Conservation (phyloP, 169 alveolate species). For the Blepharisma undulans region DNA sequence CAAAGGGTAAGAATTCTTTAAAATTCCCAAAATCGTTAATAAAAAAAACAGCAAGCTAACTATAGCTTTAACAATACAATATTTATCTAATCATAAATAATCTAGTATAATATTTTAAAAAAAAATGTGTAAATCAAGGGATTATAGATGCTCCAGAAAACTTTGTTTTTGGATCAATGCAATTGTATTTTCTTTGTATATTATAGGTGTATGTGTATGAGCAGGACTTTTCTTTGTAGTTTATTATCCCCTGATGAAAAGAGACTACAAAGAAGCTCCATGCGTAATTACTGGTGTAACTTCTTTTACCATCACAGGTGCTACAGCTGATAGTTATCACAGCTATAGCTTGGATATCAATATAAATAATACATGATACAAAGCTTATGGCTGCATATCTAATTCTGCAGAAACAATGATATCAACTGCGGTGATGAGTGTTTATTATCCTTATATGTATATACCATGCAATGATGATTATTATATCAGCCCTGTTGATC, state of each 20-base stretch:
- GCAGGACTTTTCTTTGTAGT: not conserved
- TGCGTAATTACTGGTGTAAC: not conserved
- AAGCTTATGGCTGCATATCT: not conserved
- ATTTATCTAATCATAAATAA: too few relatives aligned
- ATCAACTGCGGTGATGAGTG: not conserved
- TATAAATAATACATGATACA: not conserved
- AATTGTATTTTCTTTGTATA: not conserved
- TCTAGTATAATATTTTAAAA: too few relatives aligned
- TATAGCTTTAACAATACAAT: too few relatives aligned
- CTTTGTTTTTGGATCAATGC: not conserved
- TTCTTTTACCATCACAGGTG: not conserved
- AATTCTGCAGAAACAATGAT: not conserved
- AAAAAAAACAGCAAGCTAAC: not conserved
- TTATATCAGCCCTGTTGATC: not conserved
- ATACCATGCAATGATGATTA: not conserved
- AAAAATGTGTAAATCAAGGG: not conserved
- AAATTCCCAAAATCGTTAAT: not conserved
- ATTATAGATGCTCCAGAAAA: not conserved
- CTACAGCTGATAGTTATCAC: not conserved
- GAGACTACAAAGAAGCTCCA: not conserved
- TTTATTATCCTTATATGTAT: not conserved
- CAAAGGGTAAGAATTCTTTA: not conserved
- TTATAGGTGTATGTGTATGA: not conserved
- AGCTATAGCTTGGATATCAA: not conserved
- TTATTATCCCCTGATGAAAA: not conserved